phyloP scores from a whole-genome alignment of 2,329 filamentous ascomycete species.

The Alternaria sp. region DNA sequence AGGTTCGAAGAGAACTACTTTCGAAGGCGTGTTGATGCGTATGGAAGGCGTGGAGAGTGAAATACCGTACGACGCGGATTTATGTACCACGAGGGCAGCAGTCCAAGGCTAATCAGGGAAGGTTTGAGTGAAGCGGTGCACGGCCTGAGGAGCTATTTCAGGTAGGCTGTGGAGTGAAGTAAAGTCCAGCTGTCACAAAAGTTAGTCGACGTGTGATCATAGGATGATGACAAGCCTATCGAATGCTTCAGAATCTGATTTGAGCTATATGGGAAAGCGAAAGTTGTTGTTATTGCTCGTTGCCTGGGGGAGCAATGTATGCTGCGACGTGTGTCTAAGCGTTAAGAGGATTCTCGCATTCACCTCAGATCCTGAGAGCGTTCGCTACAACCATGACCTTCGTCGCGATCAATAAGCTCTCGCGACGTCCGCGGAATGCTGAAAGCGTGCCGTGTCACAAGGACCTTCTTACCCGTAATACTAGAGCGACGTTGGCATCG shows the following conservation, averaged over 20 bases:
- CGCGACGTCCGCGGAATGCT: not conserved
- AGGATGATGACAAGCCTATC: not conserved
- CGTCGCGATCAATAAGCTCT: not conserved
- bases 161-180: slow-evolving; percentile 7
- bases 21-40: not conserved
- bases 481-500: not conserved
- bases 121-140: not conserved
- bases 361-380: not conserved
- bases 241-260: not conserved
- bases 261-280: not conserved
- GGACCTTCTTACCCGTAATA: not conserved
- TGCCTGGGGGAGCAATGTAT: not conserved
- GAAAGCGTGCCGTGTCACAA: not conserved
- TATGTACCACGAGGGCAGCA: not conserved
- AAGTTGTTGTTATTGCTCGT: not conserved
- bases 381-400: not conserved
- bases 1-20: not conserved
- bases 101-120: not conserved
- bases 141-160: not conserved
- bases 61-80: not conserved
- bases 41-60: not conserved
- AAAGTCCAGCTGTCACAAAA: not conserved
- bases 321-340: not conserved
- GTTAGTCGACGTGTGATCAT: not conserved
- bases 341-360: not conserved